Percentiles rank a stretch among this genome's conserved stretches.
Evolutionary conservation across 441 rosid species (phyloP).

Genomic region (Lepidium campestre): DNA sequence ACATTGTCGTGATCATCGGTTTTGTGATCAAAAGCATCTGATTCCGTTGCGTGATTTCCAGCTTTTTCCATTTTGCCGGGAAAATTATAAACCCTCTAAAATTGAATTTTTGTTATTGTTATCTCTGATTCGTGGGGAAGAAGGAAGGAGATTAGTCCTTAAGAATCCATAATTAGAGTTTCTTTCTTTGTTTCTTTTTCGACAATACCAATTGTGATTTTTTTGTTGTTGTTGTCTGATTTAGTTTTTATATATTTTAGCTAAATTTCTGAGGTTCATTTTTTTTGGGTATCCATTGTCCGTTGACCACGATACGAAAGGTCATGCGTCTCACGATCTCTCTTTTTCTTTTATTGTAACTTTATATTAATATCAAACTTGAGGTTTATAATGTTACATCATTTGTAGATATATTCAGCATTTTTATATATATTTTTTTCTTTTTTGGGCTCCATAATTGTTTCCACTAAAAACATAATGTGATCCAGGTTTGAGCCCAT

Average conservation of each 20-base stretch:
- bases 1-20: constrained; percentile 1
- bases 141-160: not conserved
- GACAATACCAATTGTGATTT: constrained; percentile 23
- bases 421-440: not conserved
- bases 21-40: not conserved
- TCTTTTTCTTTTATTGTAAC: not conserved
- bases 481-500: not conserved
- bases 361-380: not conserved
- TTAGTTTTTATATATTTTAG: not conserved
- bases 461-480: not conserved
- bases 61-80: constrained; percentile 32
- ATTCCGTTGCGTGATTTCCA: constrained; percentile 13
- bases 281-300: constrained; percentile 12
- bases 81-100: constrained; percentile 14
- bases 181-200: not conserved
- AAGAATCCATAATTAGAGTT: constrained; percentile 27
- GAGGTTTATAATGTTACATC: not conserved
- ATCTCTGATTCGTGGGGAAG: not conserved
- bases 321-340: constrained; percentile 34
- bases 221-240: not conserved
- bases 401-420: not conserved
- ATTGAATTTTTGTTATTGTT: not conserved
- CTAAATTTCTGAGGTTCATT: constrained; percentile 10
- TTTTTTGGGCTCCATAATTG: not conserved
- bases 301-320: constrained; percentile 20